phyloP scores from a whole-genome alignment of 768 basidiomycete genomes.

The Xerocomellus dryophilus region DNA sequence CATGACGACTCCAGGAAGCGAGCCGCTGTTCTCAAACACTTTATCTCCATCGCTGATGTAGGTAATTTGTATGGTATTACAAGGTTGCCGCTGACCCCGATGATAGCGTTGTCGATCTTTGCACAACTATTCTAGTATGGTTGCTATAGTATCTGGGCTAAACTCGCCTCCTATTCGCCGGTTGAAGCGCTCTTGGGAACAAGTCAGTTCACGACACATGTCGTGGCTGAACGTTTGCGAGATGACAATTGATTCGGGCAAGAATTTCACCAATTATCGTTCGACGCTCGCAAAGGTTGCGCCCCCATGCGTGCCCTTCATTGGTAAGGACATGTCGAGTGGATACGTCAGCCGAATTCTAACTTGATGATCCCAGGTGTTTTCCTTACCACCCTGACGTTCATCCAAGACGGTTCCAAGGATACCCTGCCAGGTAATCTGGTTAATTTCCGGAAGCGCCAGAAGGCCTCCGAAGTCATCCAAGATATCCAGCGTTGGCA shows the following conservation, averaged over 20 bases:
- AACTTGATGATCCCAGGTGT: conserved; percentile 56
- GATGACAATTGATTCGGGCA: conserved; percentile 86
- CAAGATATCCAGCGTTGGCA: conserved; percentile 97
- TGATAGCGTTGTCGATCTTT: conserved; percentile 78
- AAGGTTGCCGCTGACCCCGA: background rate
- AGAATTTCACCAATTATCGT: conserved; percentile 92
- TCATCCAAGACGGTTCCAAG: conserved; percentile 95
- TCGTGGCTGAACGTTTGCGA: conserved; percentile 76
- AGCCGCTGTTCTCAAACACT: conserved; percentile 79
- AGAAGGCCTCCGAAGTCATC: conserved; percentile 94
- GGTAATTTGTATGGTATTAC: conserved; percentile 30
- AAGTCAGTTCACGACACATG: conserved; percentile 73
- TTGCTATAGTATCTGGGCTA: conserved; percentile 90
- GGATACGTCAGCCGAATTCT: background rate
- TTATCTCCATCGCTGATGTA: conserved; percentile 90
- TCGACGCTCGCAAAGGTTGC: conserved; percentile 76
- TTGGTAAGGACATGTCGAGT: conserved; percentile 54
- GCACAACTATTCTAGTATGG: conserved; percentile 97
- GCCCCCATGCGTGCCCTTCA: conserved; percentile 95
- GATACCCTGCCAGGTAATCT: conserved; percentile 75
- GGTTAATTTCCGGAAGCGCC: conserved; percentile 95
- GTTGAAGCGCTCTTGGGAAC: conserved; percentile 91
- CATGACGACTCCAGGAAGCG: conserved; percentile 83
- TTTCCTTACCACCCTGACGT: conserved; percentile 94
- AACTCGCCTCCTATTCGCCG: conserved; percentile 92